These are phyloP conservation scores for Leishmania amazonensis DNA, from an alignment of 208 protist species.

Conservation along the genomic window DNA sequence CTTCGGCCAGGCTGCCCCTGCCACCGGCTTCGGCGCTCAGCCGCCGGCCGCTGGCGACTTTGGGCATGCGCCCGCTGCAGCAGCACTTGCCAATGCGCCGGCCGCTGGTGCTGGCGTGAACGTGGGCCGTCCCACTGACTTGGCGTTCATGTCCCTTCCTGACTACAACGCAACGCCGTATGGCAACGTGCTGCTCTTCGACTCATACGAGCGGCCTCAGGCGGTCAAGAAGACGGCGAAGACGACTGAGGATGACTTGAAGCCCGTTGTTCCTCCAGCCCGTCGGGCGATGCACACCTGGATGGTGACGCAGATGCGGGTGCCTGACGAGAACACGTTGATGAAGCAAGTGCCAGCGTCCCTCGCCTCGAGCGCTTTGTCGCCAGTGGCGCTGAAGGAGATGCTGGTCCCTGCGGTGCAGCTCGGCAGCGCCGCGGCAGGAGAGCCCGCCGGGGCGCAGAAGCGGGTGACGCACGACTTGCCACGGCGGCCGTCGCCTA, in stretches of 20 bases:
- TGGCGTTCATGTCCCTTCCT: conserved; percentile 72
- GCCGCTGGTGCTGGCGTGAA: conserved; percentile 14
- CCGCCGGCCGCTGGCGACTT: conserved; percentile 16
- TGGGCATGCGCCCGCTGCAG: conserved; percentile 23
- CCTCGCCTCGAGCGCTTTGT: conserved; percentile 51
- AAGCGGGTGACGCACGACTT: conserved; percentile 4
- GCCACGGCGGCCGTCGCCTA: background rate
- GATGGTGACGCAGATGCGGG: conserved; percentile 32
- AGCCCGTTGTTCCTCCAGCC: conserved; percentile 17
- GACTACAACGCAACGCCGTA: conserved; percentile 81
- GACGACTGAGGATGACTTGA: conserved; percentile 26
- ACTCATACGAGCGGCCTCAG: conserved; percentile 56
- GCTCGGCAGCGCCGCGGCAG: conserved; percentile 25
- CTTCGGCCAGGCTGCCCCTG: no score
- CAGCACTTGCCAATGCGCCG: background rate
- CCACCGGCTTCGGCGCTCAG: conserved; percentile 18
- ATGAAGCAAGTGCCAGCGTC: conserved; percentile 43
- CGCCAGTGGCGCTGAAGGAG: conserved; percentile 60
- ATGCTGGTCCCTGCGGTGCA: conserved; percentile 52
- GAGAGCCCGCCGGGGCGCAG: background rate
- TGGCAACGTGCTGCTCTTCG: conserved; percentile 79
- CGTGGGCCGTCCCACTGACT: conserved; percentile 36
- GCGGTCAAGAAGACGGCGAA: conserved; percentile 14
- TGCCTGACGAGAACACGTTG: conserved; percentile 24
- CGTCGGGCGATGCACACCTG: conserved; percentile 36